Conservation (phyloP, 2,329 filamentous ascomycete species). For the Apiospora kogelbergensis region DNA sequence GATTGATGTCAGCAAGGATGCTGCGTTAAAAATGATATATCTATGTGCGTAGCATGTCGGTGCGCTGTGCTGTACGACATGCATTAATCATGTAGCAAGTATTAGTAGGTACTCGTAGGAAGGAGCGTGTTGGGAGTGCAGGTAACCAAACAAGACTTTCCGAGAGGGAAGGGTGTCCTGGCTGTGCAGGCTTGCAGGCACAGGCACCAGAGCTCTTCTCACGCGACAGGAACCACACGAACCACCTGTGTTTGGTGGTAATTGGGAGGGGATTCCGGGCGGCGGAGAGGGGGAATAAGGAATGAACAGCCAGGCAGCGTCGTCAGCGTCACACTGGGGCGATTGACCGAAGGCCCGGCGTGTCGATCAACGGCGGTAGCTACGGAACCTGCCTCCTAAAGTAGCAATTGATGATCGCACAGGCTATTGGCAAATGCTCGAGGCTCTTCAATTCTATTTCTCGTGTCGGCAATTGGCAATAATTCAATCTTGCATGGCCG, state of each 20-base stretch:
- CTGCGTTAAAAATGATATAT: background rate
- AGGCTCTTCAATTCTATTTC: background rate
- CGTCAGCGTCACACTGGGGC: background rate
- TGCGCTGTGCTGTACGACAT: background rate
- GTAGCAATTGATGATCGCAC: conserved; percentile 2
- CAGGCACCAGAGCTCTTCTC: background rate
- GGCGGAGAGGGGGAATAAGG: background rate
- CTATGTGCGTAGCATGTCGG: background rate
- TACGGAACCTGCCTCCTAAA: background rate
- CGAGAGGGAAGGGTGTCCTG: background rate
- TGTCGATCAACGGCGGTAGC: background rate
- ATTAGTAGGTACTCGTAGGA: too few species aligned
- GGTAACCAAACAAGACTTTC: background rate
- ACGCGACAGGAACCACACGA: too few species aligned
- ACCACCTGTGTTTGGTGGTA: too few species aligned
- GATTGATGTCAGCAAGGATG: background rate
- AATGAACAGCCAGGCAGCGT: background rate
- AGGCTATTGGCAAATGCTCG: conserved; percentile 5
- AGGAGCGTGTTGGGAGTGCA: background rate
- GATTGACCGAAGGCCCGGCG: background rate
- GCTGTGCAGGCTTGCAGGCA: too few species aligned
- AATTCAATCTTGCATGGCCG: background rate
- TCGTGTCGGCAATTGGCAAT: conserved; percentile 2
- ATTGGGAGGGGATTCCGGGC: background rate
- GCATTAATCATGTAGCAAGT: background rate